Conservation (phyloP, 2,329 filamentous ascomycete genomes). For the Penicillium sp. region DNA sequence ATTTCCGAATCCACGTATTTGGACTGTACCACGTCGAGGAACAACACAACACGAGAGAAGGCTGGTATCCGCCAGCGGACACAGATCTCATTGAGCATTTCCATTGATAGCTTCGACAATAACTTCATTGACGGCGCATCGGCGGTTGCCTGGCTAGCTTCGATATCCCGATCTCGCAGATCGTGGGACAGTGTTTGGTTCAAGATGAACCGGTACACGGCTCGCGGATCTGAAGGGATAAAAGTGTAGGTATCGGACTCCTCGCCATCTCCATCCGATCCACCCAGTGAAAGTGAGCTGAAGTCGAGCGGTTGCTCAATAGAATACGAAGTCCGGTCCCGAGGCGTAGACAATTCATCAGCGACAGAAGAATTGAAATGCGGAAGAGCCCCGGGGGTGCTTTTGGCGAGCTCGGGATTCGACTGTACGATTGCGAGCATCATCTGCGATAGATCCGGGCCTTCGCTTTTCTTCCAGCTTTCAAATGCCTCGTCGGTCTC, state of each 20-base stretch:
- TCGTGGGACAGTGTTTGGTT: slow-evolving; percentile 66
- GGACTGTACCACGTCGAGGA: slow-evolving; percentile 77
- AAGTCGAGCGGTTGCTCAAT: slow-evolving; percentile 60
- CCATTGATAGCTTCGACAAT: slow-evolving; percentile 69
- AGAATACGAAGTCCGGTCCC: slow-evolving; percentile 47
- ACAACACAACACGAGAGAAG: slow-evolving; percentile 69
- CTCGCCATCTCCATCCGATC: slow-evolving; percentile 38
- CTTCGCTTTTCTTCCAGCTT: slow-evolving; percentile 85
- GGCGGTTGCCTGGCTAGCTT: slow-evolving; percentile 44
- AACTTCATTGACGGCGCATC: slow-evolving; percentile 48
- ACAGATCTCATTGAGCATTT: slow-evolving; percentile 78
- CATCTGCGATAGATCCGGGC: slow-evolving; percentile 81
- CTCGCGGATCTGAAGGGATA: slow-evolving; percentile 76
- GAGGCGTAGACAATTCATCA: slow-evolving; percentile 45
- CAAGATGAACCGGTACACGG: slow-evolving; percentile 76
- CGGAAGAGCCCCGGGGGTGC: slow-evolving; percentile 57
- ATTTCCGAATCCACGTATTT: slow-evolving; percentile 83
- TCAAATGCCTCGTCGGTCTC: slow-evolving; percentile 83
- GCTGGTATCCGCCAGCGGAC: slow-evolving; percentile 84
- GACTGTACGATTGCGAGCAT: slow-evolving; percentile 85
- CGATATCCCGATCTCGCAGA: slow-evolving; percentile 49
- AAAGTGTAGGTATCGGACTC: slow-evolving; percentile 68
- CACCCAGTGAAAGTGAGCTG: slow-evolving; percentile 57
- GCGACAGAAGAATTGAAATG: slow-evolving; percentile 45
- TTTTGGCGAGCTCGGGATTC: slow-evolving; percentile 78